phyloP scores from a whole-genome alignment of 768 basidiomycete genomes.

The Rubroboletus satanas region DNA sequence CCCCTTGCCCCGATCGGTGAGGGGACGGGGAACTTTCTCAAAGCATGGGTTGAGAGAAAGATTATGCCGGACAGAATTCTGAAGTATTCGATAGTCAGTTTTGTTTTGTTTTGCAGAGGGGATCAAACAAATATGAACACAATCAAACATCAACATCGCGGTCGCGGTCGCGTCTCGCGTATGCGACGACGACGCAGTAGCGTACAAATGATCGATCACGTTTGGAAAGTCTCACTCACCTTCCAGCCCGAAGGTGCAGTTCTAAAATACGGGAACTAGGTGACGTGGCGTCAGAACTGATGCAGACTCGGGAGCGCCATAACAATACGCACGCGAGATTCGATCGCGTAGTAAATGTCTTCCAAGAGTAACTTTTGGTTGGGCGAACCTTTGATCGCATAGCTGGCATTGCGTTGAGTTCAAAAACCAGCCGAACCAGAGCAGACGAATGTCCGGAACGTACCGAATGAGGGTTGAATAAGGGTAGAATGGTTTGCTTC shows the following conservation, averaged over 20 bases:
- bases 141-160: constrained; percentile 66
- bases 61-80: constrained; percentile 92
- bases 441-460: constrained; percentile 25
- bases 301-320: not conserved
- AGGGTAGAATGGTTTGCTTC: constrained; percentile 87
- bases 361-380: constrained; percentile 82
- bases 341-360: constrained; percentile 90
- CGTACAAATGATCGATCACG: not conserved
- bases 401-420: constrained; percentile 42
- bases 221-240: constrained; percentile 42
- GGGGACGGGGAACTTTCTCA: constrained; percentile 86
- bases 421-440: not conserved
- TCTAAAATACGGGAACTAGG: constrained; percentile 84
- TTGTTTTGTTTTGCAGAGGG: constrained; percentile 26
- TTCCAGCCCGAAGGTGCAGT: constrained; percentile 90
- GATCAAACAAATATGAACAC: constrained; percentile 54
- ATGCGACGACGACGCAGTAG: constrained; percentile 6
- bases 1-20: constrained; percentile 87
- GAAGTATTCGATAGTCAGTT: constrained; percentile 18
- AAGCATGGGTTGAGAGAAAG: constrained; percentile 88
- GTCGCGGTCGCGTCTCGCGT: constrained; percentile 46
- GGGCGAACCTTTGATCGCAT: constrained; percentile 88
- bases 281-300: constrained; percentile 10
- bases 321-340: constrained; percentile 64
- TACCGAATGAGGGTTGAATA: constrained; percentile 89